Evolutionary conservation across 169 alveolate species (phyloP), one percentile per base, ranked within the genome.

Genomic region (Plasmodium cynomolgi): DNA sequence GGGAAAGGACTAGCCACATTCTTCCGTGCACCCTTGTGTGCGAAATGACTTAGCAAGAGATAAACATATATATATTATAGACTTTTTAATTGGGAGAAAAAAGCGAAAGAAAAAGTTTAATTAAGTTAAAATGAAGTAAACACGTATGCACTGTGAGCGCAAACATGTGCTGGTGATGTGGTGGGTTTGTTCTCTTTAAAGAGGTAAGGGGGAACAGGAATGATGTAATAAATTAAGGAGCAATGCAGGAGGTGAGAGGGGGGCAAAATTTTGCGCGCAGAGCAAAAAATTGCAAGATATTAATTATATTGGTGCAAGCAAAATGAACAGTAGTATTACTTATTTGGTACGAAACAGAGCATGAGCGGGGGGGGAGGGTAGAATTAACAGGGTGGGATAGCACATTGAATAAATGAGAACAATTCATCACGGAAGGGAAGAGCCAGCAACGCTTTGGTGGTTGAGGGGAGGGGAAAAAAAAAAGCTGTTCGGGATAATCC

Each of bases 61-160:
- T 0, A 20, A 68, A 68, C 34, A 68, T 23, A 68, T 62, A 62
- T 62, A 20, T 3, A 62, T 2, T 82, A 15, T 58, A 54, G n/a
- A 50, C 26, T 80, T 20, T 80, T 80, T 41, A 39, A 39, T 41
- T 80, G 41, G 71, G 71, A 68, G 39, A 68, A 68, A 56, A 56
- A 15, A 37, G 90, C n/a, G 39, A 82, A 82, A 82, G 39, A 44
- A 54, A 54, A 29, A 82, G 81, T 56, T 82, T 50, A 82, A 82
- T 82, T 82, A 82, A 9, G 56, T 54, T 54, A 82, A 26, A 56
- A 68, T 68, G 15, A 11, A 29, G 77, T 20, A 68, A 68, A 11
- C 77, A 68, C n/a, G 31, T 62, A 26, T 68, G 37, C 37, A 68
- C 37, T 68, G 77, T 68, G 34, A 26, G 77, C 77, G 77, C 31